phyloP scores from a whole-genome alignment of 1,284 basidiomycete genomes.

The Gomphus bonarii region DNA sequence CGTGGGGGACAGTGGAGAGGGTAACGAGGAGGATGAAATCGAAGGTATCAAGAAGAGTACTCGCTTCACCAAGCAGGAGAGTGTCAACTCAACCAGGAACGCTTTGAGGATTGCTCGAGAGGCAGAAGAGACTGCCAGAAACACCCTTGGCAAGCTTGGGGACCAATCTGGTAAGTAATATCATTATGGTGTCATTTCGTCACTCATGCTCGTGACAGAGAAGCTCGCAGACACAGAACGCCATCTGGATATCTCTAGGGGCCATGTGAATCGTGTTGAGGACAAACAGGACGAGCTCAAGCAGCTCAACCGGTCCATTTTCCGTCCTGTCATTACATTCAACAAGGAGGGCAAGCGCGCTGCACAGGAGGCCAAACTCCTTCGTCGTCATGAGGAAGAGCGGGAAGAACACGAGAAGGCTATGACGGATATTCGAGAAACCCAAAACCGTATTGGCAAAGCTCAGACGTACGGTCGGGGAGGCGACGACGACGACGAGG shows the following conservation, averaged over 20 bases:
- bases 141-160: constrained; percentile 81
- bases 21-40: constrained; percentile 87
- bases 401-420: constrained; percentile 77
- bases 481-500: constrained; percentile 34
- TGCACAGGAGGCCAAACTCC: constrained; percentile 83
- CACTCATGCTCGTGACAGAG: constrained; percentile 34
- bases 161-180: constrained; percentile 82
- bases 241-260: constrained; percentile 90
- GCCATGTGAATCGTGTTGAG: constrained; percentile 79
- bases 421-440: constrained; percentile 78
- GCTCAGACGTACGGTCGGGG: constrained; percentile 51
- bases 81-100: constrained; percentile 84
- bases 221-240: constrained; percentile 93
- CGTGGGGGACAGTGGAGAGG: constrained; percentile 26
- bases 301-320: constrained; percentile 90
- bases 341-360: constrained; percentile 89
- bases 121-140: constrained; percentile 90
- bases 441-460: constrained; percentile 76
- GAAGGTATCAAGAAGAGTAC: constrained; percentile 96
- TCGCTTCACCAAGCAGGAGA: constrained; percentile 87
- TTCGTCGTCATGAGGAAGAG: constrained; percentile 85
- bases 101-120: constrained; percentile 88
- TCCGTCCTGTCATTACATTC: constrained; percentile 83
- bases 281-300: constrained; percentile 94
- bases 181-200: neutral